Evolutionary conservation across 2,329 filamentous ascomycete genomes (phyloP).

Genomic region (Pyricularia sp.): DNA sequence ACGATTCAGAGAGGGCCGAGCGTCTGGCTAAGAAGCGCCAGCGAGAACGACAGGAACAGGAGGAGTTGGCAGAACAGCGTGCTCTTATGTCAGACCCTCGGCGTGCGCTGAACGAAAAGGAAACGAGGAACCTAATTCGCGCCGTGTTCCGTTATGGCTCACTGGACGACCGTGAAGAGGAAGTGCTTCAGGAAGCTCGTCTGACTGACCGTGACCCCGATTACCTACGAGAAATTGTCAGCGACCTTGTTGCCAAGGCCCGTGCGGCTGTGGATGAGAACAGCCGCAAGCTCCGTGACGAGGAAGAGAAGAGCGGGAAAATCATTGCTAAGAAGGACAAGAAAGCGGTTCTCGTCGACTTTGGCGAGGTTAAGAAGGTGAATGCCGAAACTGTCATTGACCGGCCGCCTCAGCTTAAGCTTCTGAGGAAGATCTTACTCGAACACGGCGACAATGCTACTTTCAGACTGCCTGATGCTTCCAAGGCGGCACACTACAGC

Average conservation of each 20-base stretch:
- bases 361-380: slow-evolving; percentile 83
- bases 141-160: slow-evolving; percentile 88
- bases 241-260: slow-evolving; percentile 58
- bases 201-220: slow-evolving; percentile 72
- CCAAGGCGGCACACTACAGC: slow-evolving; percentile 83
- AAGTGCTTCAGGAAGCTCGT: slow-evolving; percentile 80
- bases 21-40: slow-evolving; percentile 57
- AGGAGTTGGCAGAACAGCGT: slow-evolving; percentile 64
- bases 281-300: slow-evolving; percentile 63
- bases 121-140: slow-evolving; percentile 83
- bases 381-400: slow-evolving; percentile 95
- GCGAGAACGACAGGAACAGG: slow-evolving; percentile 57
- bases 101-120: slow-evolving; percentile 84
- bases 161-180: slow-evolving; percentile 78
- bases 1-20: slow-evolving; percentile 49
- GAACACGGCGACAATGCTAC: slow-evolving; percentile 60
- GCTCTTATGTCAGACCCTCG: slow-evolving; percentile 73
- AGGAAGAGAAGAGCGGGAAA: slow-evolving; percentile 76
- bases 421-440: slow-evolving; percentile 67
- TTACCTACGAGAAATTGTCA: slow-evolving; percentile 67
- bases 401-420: slow-evolving; percentile 77
- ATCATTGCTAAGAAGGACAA: slow-evolving; percentile 91
- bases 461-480: slow-evolving; percentile 84
- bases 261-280: slow-evolving; percentile 55
- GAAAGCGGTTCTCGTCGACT: slow-evolving; percentile 94